Conservation (phyloP, 352 stramenopile genomes). For the Pythium insidiosum region DNA sequence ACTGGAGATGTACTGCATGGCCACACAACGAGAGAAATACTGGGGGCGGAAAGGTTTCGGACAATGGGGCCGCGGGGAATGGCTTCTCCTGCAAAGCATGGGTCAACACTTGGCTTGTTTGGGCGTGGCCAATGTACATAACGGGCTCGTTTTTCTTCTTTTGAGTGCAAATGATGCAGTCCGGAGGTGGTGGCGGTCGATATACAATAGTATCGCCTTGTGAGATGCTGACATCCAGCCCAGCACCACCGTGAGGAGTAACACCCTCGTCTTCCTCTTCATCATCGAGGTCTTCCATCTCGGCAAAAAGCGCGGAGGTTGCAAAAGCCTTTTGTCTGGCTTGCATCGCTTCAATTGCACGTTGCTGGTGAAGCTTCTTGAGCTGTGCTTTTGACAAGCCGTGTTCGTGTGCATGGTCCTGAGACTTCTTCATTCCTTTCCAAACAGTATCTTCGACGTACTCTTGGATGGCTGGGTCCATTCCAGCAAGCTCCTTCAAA, state of each 20-base stretch:
- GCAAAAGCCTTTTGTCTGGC: conserved; percentile 72
- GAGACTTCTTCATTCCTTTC: conserved; percentile 54
- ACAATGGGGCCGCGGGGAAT: conserved; percentile 20
- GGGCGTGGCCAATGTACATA: conserved; percentile 81
- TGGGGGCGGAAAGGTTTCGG: conserved; percentile 38
- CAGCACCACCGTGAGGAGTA: no score
- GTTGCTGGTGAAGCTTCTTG: conserved; percentile 74
- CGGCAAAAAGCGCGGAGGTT: conserved; percentile 51
- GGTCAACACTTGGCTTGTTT: conserved; percentile 54
- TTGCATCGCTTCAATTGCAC: conserved; percentile 80
- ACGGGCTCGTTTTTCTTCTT: conserved; percentile 77
- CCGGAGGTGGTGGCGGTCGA: conserved; percentile 45
- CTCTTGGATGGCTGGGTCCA: conserved; percentile 38
- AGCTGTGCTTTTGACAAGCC: conserved; percentile 63
- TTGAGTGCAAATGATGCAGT: conserved; percentile 83
- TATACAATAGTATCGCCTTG: conserved; percentile 65
- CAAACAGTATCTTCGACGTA: conserved; percentile 57
- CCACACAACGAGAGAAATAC: conserved; percentile 81
- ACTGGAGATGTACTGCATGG: conserved; percentile 86
- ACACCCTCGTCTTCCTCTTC: conserved; percentile 24
- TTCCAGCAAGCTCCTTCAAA: conserved; percentile 43
- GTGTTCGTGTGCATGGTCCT: conserved; percentile 38
- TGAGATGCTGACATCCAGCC: no score
- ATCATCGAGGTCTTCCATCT: conserved; percentile 61
- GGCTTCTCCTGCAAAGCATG: conserved; percentile 42